Percentiles rank a stretch among this genome's conserved stretches.
These are phyloP conservation scores for Tetrahymena malaccensis DNA, from an alignment of 73 alveolate genomes.

Conservation along the genomic window DNA sequence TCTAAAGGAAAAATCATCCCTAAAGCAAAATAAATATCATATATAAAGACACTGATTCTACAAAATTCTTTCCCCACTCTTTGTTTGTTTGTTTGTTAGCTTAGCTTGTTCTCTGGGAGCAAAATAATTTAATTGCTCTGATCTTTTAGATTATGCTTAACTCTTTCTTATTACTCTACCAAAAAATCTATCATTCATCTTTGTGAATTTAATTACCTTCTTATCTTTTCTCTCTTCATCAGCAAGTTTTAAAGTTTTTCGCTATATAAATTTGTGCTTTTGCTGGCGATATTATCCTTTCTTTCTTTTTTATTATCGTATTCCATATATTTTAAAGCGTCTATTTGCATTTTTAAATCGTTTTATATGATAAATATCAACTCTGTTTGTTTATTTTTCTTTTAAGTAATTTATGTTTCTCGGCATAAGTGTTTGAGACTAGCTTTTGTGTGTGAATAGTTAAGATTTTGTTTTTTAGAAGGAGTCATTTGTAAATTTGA, in stretches of 20 bases:
- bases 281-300: background rate
- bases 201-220: background rate
- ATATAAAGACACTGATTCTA: background rate
- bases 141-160: too few relatives aligned
- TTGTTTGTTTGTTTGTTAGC: background rate
- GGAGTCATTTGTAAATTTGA: background rate
- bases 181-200: background rate
- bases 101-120: background rate
- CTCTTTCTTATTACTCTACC: background rate
- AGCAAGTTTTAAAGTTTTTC: background rate
- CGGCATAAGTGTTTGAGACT: background rate
- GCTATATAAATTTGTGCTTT: background rate
- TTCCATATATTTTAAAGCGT: background rate
- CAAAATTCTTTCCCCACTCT: background rate
- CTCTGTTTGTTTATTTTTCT: too few relatives aligned
- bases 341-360: background rate
- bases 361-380: background rate
- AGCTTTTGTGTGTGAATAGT: background rate
- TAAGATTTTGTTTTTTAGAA: background rate
- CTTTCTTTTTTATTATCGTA: background rate
- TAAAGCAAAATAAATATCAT: background rate
- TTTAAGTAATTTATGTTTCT: background rate
- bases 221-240: background rate
- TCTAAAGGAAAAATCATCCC: background rate
- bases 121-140: too few relatives aligned